Evolutionary conservation across 2,329 filamentous ascomycete genomes (phyloP).

Genomic region (Ophiostoma himal-ulmi): DNA sequence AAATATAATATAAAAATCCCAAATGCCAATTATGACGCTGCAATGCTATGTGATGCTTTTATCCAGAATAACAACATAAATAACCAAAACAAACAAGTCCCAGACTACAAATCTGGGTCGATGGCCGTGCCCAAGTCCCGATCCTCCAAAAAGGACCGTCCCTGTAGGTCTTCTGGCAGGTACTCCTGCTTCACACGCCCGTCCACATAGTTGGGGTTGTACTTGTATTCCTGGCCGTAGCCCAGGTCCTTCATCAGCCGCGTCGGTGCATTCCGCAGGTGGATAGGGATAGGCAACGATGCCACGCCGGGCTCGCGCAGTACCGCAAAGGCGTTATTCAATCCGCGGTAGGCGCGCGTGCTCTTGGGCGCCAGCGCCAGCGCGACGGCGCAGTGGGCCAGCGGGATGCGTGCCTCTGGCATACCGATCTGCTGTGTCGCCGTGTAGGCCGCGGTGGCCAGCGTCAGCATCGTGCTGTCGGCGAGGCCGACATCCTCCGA

Average conservation of each 20-base stretch:
- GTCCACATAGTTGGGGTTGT: conserved; percentile 83
- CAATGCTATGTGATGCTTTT: neutral
- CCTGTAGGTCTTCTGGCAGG: conserved; percentile 69
- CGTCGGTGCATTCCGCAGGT: conserved; percentile 88
- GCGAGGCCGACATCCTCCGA: conserved; percentile 91
- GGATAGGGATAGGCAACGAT: conserved; percentile 73
- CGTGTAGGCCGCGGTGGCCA: conserved; percentile 80
- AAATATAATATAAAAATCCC: neutral
- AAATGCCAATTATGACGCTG: conserved; percentile 7
- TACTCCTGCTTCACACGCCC: conserved; percentile 84
- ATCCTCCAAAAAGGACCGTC: conserved; percentile 70
- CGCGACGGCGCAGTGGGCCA: conserved; percentile 81
- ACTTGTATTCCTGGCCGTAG: conserved; percentile 89
- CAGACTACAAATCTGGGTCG: conserved; percentile 56
- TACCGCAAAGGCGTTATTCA: conserved; percentile 74
- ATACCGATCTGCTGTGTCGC: conserved; percentile 91
- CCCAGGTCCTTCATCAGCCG: conserved; percentile 88
- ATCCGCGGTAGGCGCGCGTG: conserved; percentile 74
- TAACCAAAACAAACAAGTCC: neutral
- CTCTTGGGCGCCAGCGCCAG: conserved; percentile 77
- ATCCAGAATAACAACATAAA: neutral
- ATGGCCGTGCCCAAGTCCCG: conserved; percentile 70
- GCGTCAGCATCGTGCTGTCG: conserved; percentile 72
- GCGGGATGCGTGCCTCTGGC: conserved; percentile 87
- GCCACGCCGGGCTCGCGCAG: conserved; percentile 79